These are phyloP conservation scores for Mycena albidolilacea DNA, from an alignment of 768 basidiomycete species.

Conservation along the genomic window DNA sequence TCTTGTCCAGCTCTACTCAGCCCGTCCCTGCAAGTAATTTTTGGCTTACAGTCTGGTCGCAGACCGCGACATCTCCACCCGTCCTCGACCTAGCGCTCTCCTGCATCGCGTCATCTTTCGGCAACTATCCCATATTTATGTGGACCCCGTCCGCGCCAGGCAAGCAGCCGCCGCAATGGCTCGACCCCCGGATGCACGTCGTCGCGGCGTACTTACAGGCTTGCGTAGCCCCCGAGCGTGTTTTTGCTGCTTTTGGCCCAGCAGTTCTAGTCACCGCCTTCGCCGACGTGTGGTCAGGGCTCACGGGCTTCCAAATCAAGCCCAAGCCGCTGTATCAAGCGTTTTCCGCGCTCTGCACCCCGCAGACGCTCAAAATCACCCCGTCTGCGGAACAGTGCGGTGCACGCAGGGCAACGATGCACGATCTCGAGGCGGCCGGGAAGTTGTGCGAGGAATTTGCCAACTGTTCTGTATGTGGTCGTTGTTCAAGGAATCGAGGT, in stretches of 20 bases:
- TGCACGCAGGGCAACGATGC: slow-evolving; percentile 51
- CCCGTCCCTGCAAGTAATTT: slow-evolving; percentile 48
- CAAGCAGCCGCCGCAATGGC: slow-evolving; percentile 47
- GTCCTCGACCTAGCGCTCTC: slow-evolving; percentile 62
- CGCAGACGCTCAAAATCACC: slow-evolving; percentile 49
- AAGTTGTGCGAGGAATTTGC: slow-evolving; percentile 67
- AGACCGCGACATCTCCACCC: slow-evolving; percentile 43
- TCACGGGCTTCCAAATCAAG: slow-evolving; percentile 56
- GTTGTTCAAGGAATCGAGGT: slow-evolving; percentile 12
- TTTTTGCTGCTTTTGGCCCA: slow-evolving; percentile 68
- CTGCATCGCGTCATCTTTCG: slow-evolving; percentile 60
- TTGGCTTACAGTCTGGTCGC: slow-evolving; percentile 68
- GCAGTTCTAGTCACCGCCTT: slow-evolving; percentile 59
- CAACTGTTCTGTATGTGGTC: slow-evolving; percentile 61
- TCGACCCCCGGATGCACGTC: slow-evolving; percentile 52
- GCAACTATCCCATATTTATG: slow-evolving; percentile 68
- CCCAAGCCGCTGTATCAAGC: slow-evolving; percentile 67
- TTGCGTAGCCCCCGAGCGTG: slow-evolving; percentile 57
- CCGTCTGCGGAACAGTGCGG: slow-evolving; percentile 54
- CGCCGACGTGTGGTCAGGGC: slow-evolving; percentile 58
- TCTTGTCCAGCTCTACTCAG: slow-evolving; percentile 42
- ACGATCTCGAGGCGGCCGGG: slow-evolving; percentile 58
- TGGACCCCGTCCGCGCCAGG: slow-evolving; percentile 55
- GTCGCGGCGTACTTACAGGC: slow-evolving; percentile 55
- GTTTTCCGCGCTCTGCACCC: slow-evolving; percentile 60